Conservation (phyloP, 2,329 filamentous ascomycete species). For the Colletotrichum sp. region DNA sequence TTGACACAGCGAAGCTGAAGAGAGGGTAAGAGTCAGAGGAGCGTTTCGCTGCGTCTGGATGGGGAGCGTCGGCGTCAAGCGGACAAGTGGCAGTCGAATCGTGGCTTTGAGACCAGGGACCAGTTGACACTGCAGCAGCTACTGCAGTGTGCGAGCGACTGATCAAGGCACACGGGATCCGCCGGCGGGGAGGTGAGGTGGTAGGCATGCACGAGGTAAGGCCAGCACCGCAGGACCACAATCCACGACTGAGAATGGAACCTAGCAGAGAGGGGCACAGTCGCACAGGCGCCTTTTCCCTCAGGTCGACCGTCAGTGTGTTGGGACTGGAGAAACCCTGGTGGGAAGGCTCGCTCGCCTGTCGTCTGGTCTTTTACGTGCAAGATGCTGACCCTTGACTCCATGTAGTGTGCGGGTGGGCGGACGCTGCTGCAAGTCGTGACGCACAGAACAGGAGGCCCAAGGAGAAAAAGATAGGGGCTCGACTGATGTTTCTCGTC, state of each 20-base stretch:
- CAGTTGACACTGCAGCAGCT: slow-evolving; percentile 8
- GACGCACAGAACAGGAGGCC: slow-evolving; percentile 17
- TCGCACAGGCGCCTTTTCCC: neutral
- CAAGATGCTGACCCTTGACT: neutral
- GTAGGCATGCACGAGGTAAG: neutral
- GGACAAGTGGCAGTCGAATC: slow-evolving; percentile 18
- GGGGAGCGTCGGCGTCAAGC: neutral
- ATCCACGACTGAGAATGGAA: neutral
- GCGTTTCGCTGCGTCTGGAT: neutral
- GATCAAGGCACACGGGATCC: slow-evolving; percentile 4
- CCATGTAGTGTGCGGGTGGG: neutral
- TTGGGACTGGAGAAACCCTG: neutral
- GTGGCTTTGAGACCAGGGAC: slow-evolving; percentile 10
- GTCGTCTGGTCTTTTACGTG: slow-evolving; percentile 1
- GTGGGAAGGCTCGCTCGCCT: neutral
- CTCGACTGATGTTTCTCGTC: neutral
- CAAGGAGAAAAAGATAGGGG: neutral
- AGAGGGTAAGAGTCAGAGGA: neutral
- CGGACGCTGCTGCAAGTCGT: slow-evolving; percentile 2
- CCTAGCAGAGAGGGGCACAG: neutral
- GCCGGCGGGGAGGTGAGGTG: neutral
- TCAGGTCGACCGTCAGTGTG: neutral
- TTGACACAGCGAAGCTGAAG: neutral
- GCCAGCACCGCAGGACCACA: neutral
- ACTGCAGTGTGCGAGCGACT: slow-evolving; percentile 6